phyloP scores from a whole-genome alignment of 2,329 filamentous ascomycete genomes.

The Colletotrichum camelliae region DNA sequence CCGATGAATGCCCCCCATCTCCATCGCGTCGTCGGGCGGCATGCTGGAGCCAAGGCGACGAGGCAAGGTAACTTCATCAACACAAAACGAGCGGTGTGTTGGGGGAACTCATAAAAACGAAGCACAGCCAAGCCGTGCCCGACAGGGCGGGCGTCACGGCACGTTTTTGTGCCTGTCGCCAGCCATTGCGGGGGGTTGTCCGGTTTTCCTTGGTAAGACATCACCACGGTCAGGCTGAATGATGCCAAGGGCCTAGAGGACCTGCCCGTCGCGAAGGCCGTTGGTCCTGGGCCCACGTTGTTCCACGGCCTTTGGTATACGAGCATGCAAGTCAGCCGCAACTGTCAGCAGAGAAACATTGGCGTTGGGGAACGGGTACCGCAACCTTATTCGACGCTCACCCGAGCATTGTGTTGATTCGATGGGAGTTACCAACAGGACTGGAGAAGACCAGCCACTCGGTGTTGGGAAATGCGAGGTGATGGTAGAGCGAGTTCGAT shows the following conservation, averaged over 20 bases:
- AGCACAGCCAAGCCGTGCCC: background rate
- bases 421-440: background rate
- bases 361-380: background rate
- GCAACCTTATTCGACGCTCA: background rate
- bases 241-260: background rate
- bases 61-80: background rate
- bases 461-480: background rate
- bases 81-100: background rate
- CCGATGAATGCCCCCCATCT: background rate
- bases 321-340: background rate
- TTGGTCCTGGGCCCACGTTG: background rate
- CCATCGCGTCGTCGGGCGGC: background rate
- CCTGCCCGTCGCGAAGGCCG: background rate
- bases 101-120: background rate
- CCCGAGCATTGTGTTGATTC: background rate
- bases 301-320: background rate
- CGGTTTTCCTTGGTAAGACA: background rate
- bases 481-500: accelerated
- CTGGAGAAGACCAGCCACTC: background rate
- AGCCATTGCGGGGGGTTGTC: background rate
- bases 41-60: background rate
- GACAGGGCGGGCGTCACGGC: background rate
- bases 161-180: background rate
- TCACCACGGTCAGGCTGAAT: background rate
- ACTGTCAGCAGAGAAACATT: background rate